Percentiles rank a stretch among this genome's conserved stretches.
Conservation (phyloP, 1,139 yeast genomes). For the Groenewaldozyma sp. region DNA sequence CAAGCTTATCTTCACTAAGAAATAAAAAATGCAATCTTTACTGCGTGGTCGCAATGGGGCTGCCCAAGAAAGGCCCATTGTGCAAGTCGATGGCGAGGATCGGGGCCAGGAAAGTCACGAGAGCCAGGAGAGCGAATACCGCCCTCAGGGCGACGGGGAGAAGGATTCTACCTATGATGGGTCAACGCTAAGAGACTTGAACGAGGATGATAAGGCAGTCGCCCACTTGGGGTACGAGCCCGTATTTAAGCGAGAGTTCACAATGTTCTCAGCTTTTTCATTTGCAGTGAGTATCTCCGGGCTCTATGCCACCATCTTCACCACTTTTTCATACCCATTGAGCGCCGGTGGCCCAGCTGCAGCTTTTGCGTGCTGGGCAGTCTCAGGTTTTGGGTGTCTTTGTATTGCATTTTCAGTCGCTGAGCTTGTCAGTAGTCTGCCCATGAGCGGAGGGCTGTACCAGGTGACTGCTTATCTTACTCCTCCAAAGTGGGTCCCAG, state of each 20-base stretch:
- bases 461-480: constrained; percentile 50
- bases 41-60: too few species aligned
- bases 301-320: constrained; percentile 46
- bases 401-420: constrained; percentile 48
- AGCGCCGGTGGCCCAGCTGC: constrained; percentile 43
- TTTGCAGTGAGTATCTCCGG: constrained; percentile 46
- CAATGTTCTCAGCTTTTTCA: constrained; percentile 45
- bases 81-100: too few species aligned
- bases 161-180: constrained; percentile 1
- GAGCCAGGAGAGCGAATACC: too few species aligned
- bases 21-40: too few species aligned
- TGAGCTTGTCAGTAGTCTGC: constrained; percentile 55
- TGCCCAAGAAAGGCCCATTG: too few species aligned
- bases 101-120: too few species aligned
- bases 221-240: constrained; percentile 24
- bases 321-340: constrained; percentile 41
- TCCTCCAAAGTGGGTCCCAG: constrained; percentile 41
- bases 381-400: constrained; percentile 44
- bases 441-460: constrained; percentile 60
- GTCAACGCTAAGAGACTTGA: constrained; percentile 4
- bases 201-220: constrained; percentile 15
- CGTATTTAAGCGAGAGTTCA: constrained; percentile 42
- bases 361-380: constrained; percentile 38
- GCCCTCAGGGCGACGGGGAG: too few species aligned
- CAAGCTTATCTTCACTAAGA: too few species aligned